Conservation (phyloP, 1,284 basidiomycete species). For the Cerrena zonata region DNA sequence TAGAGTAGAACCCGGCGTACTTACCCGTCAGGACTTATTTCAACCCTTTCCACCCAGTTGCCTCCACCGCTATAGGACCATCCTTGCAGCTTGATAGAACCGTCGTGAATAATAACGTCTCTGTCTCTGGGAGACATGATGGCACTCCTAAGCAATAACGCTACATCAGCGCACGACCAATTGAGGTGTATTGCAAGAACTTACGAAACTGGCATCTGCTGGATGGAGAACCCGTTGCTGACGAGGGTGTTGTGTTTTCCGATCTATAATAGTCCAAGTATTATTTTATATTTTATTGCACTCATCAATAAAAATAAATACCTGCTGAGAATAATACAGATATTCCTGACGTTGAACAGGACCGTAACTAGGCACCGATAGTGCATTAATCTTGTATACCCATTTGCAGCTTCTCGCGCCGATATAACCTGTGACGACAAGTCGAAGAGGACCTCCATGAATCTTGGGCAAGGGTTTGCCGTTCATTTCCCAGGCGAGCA, state of each 20-base stretch:
- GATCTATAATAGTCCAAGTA: conserved; percentile 30
- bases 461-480: conserved; percentile 47
- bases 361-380: conserved; percentile 43
- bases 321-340: conserved; percentile 45
- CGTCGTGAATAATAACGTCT: conserved; percentile 45
- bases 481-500: conserved; percentile 60
- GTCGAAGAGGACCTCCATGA: conserved; percentile 50
- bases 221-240: conserved; percentile 46
- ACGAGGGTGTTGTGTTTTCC: conserved; percentile 46
- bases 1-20: conserved; percentile 7
- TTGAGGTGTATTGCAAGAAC: no score
- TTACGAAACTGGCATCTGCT: conserved; percentile 54
- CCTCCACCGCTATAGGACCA: conserved; percentile 54
- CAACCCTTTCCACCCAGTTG: conserved; percentile 52
- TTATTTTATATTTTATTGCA: no score
- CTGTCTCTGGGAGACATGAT: conserved; percentile 43
- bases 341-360: conserved; percentile 53
- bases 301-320: conserved; percentile 11
- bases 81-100: conserved; percentile 40
- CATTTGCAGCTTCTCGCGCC: conserved; percentile 55
- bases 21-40: conserved; percentile 49
- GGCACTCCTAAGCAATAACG: conserved; percentile 45
- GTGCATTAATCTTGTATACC: conserved; percentile 50
- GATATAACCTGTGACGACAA: conserved; percentile 53
- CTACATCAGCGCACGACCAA: no score